These are phyloP conservation scores for Leishmania major DNA, from an alignment of 208 protist species.

Conservation along the genomic window DNA sequence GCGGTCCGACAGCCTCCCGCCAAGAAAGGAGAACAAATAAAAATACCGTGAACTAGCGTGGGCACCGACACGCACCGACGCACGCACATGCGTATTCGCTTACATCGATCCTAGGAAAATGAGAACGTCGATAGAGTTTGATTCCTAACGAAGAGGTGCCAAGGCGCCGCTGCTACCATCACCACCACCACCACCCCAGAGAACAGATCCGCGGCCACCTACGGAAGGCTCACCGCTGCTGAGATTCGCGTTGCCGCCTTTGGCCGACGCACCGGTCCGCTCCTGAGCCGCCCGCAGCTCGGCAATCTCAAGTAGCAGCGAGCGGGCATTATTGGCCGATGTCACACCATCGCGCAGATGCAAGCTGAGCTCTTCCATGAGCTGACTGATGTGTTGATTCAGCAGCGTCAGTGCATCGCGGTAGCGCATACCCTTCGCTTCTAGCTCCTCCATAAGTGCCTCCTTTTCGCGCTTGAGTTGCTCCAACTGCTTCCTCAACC, in stretches of 20 bases:
- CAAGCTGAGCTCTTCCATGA: conserved; percentile 55
- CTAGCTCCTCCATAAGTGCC: conserved; percentile 50
- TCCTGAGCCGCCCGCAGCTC: conserved; percentile 34
- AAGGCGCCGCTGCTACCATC: background rate
- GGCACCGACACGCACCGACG: background rate
- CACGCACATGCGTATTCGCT: background rate
- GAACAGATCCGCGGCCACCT: background rate
- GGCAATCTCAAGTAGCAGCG: conserved; percentile 48
- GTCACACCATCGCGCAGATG: conserved; percentile 48
- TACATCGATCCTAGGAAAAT: background rate
- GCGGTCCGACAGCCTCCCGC: background rate
- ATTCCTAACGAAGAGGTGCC: background rate
- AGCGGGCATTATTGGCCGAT: conserved; percentile 46
- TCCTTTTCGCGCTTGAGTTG: conserved; percentile 69
- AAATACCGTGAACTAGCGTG: background rate
- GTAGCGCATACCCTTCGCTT: conserved; percentile 37
- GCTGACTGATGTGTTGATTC: conserved; percentile 45
- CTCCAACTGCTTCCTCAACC: conserved; percentile 56
- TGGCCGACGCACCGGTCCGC: background rate
- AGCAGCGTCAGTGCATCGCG: conserved; percentile 42
- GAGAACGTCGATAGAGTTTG: background rate
- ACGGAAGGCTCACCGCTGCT: background rate
- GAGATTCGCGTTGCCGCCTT: background rate
- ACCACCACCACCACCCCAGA: background rate
- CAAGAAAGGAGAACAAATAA: background rate